A percentile compares a stretch with the other conserved stretches of the same genome.
These are phyloP conservation scores for Xylariales sp. DNA, from an alignment of 2,329 filamentous ascomycete genomes.

Conservation along the genomic window DNA sequence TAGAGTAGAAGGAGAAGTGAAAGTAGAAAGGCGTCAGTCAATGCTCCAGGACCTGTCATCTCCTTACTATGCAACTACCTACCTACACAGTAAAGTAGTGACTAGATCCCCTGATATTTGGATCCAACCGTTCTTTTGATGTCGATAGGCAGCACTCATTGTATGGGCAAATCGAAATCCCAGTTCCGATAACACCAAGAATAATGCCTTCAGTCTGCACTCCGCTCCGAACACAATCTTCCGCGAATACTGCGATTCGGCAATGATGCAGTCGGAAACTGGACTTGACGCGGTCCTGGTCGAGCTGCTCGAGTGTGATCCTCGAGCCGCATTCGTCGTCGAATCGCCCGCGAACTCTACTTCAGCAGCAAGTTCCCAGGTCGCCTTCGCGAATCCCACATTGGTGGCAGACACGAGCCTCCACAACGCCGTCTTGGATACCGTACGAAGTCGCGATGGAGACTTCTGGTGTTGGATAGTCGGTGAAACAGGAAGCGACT, in stretches of 20 bases:
- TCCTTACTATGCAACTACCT: no score
- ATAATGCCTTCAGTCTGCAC: no score
- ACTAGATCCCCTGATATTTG: no score
- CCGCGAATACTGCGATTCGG: no score
- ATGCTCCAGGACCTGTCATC: background rate
- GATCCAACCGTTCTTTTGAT: no score
- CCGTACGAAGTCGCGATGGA: slow-evolving; percentile 26
- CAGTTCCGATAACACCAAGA: no score
- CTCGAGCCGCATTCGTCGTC: slow-evolving; percentile 37
- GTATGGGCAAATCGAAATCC: no score
- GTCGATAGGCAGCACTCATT: no score
- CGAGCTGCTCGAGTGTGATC: slow-evolving; percentile 37
- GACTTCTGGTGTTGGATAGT: slow-evolving; percentile 37
- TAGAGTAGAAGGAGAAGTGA: background rate
- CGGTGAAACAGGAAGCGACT: slow-evolving; percentile 10
- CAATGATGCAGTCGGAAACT: slow-evolving; percentile 1
- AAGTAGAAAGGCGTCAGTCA: no score
- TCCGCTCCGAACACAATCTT: no score
- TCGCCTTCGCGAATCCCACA: slow-evolving; percentile 35
- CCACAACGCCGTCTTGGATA: slow-evolving; percentile 25
- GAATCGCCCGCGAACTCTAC: slow-evolving; percentile 12
- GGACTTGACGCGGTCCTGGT: slow-evolving; percentile 18
- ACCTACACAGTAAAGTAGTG: no score
- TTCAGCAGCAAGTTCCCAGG: slow-evolving; percentile 2
- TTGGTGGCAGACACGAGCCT: slow-evolving; percentile 26